These are phyloP conservation scores for Colletotrichum spaethianum DNA, from an alignment of 2,329 filamentous ascomycete species.

Conservation along the genomic window DNA sequence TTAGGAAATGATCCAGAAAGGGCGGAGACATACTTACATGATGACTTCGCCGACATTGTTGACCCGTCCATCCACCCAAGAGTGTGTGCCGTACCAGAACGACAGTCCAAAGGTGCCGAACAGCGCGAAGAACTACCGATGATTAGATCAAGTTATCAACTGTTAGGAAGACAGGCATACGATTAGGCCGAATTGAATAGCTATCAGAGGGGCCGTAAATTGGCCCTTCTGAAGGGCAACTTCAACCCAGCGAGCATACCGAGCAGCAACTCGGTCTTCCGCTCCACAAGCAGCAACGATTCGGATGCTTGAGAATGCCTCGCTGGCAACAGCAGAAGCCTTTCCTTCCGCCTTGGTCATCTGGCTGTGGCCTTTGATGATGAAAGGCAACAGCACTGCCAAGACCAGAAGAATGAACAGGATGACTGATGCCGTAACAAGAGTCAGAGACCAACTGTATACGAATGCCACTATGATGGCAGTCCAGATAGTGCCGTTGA, in stretches of 20 bases:
- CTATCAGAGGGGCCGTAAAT: constrained; percentile 64
- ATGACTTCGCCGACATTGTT: constrained; percentile 67
- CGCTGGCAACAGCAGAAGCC: constrained; percentile 72
- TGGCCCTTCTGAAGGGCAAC: constrained; percentile 66
- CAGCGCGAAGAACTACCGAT: constrained; percentile 64
- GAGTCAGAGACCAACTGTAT: constrained; percentile 71
- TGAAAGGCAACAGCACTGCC: constrained; percentile 65
- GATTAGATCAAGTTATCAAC: constrained; percentile 36
- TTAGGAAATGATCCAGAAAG: constrained; percentile 24
- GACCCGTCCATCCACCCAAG: constrained; percentile 62
- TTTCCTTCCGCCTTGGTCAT: constrained; percentile 68
- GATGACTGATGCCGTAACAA: constrained; percentile 70
- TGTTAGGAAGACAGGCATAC: constrained; percentile 45
- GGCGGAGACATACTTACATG: constrained; percentile 57
- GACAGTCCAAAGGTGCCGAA: constrained; percentile 68
- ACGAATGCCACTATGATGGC: constrained; percentile 69
- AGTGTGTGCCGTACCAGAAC: constrained; percentile 75
- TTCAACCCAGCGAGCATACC: constrained; percentile 69
- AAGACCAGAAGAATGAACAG: constrained; percentile 69
- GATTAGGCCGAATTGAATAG: constrained; percentile 67
- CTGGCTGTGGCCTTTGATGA: constrained; percentile 65
- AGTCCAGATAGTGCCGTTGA: constrained; percentile 64
- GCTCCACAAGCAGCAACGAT: constrained; percentile 76
- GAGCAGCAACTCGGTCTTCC: constrained; percentile 66
- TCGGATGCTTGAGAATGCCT: constrained; percentile 71